phyloP scores from a whole-genome alignment of 805 yeast genomes.

The Dipodascus geniculatus region DNA sequence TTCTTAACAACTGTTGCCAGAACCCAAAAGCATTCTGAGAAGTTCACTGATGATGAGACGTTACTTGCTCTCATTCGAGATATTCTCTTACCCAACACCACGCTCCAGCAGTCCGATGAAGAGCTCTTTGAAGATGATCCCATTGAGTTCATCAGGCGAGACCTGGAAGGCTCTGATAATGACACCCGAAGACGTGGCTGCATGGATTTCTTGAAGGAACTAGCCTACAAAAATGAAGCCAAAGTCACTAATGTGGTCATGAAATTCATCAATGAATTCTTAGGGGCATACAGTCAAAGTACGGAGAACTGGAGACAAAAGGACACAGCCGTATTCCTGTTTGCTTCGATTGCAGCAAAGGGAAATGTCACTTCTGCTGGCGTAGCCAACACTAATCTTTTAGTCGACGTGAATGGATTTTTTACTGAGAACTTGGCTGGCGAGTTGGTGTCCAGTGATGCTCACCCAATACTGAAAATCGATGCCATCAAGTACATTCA shows the following conservation, averaged over 20 bases:
- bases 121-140: conserved; percentile 97
- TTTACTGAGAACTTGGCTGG: conserved; percentile 72
- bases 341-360: conserved; percentile 82
- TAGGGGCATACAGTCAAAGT: conserved; percentile 37
- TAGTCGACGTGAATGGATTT: conserved; percentile 78
- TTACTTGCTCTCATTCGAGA: conserved; percentile 69
- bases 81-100: conserved; percentile 79
- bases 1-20: conserved; percentile 75
- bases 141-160: conserved; percentile 81
- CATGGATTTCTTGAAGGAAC: conserved; percentile 81
- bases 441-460: conserved; percentile 48
- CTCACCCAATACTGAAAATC: conserved; percentile 71
- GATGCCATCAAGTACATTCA: conserved; percentile 89
- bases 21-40: conserved; percentile 48
- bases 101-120: conserved; percentile 76
- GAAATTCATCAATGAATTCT: conserved; percentile 56
- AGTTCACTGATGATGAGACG: conserved; percentile 50
- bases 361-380: conserved; percentile 83
- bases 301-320: conserved; percentile 66
- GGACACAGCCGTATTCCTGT: conserved; percentile 77
- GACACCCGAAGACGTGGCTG: conserved; percentile 89
- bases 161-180: conserved; percentile 87
- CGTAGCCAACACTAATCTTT: conserved; percentile 71
- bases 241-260: conserved; percentile 64
- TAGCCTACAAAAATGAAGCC: conserved; percentile 67